These are phyloP conservation scores for Pseudofabraea citricarpa DNA, from an alignment of 2,329 filamentous ascomycete genomes.

Conservation along the genomic window DNA sequence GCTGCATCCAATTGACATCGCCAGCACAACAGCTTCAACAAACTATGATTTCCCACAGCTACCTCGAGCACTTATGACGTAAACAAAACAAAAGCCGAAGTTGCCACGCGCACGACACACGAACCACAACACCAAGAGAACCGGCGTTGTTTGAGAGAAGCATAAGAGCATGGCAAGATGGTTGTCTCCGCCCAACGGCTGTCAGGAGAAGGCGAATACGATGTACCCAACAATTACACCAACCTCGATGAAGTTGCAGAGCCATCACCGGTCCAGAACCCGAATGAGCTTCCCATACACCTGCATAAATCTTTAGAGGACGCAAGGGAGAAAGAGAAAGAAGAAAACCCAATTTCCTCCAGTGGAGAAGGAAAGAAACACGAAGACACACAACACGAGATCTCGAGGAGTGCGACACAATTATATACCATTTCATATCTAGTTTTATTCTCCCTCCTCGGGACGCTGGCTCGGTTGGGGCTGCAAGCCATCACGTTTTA, in stretches of 20 bases:
- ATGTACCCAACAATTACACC: constrained; percentile 28
- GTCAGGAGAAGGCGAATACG: too few species aligned
- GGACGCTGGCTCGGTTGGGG: constrained; percentile 78
- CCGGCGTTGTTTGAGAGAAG: too few species aligned
- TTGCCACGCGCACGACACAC: too few species aligned
- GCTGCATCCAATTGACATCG: too few species aligned
- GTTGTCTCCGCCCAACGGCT: too few species aligned
- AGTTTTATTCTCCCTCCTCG: constrained; percentile 78
- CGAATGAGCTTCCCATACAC: constrained; percentile 31
- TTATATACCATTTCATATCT: constrained; percentile 77
- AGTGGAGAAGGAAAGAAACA: constrained; percentile 5
- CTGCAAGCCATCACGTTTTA: constrained; percentile 77
- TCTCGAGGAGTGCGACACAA: constrained; percentile 50
- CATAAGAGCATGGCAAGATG: too few species aligned
- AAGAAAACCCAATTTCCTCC: constrained; percentile 4
- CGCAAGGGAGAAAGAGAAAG: constrained; percentile 12
- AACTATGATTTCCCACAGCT: too few species aligned
- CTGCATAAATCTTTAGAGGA: constrained; percentile 36
- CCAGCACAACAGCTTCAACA: too few species aligned
- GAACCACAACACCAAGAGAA: too few species aligned
- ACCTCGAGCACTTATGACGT: too few species aligned
- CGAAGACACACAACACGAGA: constrained; percentile 12
- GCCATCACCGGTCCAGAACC: constrained; percentile 40
- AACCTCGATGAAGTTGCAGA: constrained; percentile 39
- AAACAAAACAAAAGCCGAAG: too few species aligned